Conservation (phyloP, 345 rosid genomes). For the Brassica incana region DNA sequence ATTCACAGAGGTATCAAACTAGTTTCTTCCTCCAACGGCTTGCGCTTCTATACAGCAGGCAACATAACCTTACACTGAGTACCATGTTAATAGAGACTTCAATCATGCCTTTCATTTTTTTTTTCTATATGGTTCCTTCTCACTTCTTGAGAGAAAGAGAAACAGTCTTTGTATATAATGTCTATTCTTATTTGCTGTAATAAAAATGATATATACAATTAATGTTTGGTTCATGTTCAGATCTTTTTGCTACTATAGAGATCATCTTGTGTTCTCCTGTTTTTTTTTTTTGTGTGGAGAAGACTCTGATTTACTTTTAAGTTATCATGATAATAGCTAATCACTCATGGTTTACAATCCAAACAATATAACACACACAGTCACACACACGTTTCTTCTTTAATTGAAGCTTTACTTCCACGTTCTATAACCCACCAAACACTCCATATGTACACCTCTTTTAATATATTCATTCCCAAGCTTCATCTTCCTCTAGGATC, state of each 20-base stretch:
- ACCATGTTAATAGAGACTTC: conserved; percentile 9
- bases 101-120: not conserved
- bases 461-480: conserved; percentile 15
- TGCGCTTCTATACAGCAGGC: conserved; percentile 36
- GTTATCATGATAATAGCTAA: conserved; percentile 3
- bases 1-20: conserved; percentile 30
- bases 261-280: not conserved
- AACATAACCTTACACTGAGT: conserved; percentile 23
- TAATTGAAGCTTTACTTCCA: conserved; percentile 12
- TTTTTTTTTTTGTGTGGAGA: not conserved
- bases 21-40: conserved; percentile 24
- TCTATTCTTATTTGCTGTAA: conserved; percentile 14
- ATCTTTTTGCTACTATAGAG: conserved; percentile 2
- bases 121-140: conserved; percentile 29
- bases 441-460: conserved; percentile 25
- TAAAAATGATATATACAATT: conserved; percentile 2
- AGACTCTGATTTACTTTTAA: not conserved
- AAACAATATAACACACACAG: conserved; percentile 6
- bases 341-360: conserved; percentile 11
- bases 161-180: conserved; percentile 16
- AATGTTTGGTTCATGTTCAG: conserved; percentile 1
- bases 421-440: conserved; percentile 16
- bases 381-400: not conserved
- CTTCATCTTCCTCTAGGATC: conserved; percentile 20
- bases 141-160: conserved; percentile 39